phyloP scores from a whole-genome alignment of 495 filamentous ascomycete species.

The Hypoxylon crocopeplum region DNA sequence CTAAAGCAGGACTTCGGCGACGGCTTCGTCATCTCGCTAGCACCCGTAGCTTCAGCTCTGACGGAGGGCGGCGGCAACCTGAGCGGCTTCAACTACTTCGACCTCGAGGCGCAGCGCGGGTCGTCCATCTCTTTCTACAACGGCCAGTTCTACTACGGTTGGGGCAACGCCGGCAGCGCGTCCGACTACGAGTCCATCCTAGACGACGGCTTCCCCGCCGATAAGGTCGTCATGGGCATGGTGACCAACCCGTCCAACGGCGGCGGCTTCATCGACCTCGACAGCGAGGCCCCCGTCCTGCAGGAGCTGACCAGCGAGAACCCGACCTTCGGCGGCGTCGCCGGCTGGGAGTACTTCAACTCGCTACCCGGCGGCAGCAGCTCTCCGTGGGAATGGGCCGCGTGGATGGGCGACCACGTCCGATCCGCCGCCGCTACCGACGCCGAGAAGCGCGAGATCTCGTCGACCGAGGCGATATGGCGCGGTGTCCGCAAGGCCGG shows the following conservation, averaged over 20 bases:
- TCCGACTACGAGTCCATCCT: conserved; percentile 67
- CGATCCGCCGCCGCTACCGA: conserved; percentile 14
- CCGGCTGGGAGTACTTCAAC: conserved; percentile 92
- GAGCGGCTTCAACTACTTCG: conserved; percentile 77
- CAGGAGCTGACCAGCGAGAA: conserved; percentile 46
- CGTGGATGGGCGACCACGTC: conserved; percentile 46
- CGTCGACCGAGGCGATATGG: conserved; percentile 32
- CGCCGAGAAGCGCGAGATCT: conserved; percentile 28
- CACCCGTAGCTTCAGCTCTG: conserved; percentile 79
- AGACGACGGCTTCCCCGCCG: conserved; percentile 68
- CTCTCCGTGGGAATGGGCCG: conserved; percentile 74
- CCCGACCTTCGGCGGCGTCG: conserved; percentile 72
- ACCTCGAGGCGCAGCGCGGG: conserved; percentile 70
- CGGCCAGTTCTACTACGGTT: conserved; percentile 81
- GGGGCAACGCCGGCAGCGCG: conserved; percentile 66
- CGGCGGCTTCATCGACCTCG: conserved; percentile 48
- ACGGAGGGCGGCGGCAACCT: conserved; percentile 62
- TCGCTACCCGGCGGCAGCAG: conserved; percentile 63
- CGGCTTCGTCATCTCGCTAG: conserved; percentile 75
- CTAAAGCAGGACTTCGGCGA: conserved; percentile 75
- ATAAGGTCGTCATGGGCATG: conserved; percentile 71
- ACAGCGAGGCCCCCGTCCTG: conserved; percentile 44
- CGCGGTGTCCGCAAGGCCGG: conserved; percentile 32
- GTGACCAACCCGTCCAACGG: conserved; percentile 81
- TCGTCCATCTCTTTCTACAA: conserved; percentile 81